Evolutionary conservation across 2,329 filamentous ascomycete species (phyloP), one percentile per base, ranked within the genome.

Genomic region (Pseudopithomyces maydicus): DNA sequence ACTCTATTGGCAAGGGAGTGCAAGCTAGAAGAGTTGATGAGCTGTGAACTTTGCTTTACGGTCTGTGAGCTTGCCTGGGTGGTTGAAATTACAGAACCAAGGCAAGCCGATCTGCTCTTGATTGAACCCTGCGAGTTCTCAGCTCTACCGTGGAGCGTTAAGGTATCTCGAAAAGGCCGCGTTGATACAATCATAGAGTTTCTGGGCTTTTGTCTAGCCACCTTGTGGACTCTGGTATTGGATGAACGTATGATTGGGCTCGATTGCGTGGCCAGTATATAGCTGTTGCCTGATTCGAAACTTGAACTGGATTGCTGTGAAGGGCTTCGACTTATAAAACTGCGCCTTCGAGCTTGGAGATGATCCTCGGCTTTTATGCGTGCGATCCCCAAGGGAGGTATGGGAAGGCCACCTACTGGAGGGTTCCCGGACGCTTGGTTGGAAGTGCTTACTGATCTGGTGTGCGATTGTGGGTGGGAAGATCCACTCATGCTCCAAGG

Each of bases 371-470:
- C 66, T 39, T 70, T 73, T 51, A 67, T 68, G 23, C 69, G 66
- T 32, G 65, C 57, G 29, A 70, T 63, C 35, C 65, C 71, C 10
- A 75, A 64, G 19, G 79, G 79, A 8, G 81, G 60, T 15, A 79
- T 77, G 15, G 79, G 79, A 0, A 81, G 67, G 10, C 77, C 77
- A 14, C 72, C 70, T 26, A 74, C 73, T 11, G 79, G 79, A 7
- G 74, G 77, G 41, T 69, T 67, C n/a, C 76, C 77, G 14, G 70
- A 70, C 8, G 52, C 46, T 45, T 68, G 65, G 43, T 63, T 66
- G 29, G 61, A 68, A 6, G 69, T 55, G 46, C 68, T 74, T 10
- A 63, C 57, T 14, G 70, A 71, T 58, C 69, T 62, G 35, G 60
- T 59, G 32, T 68, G 70, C 1, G 66, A 55, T 19, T 62, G 57